Evolutionary conservation across 2,329 filamentous ascomycete species (phyloP), one percentile per base, ranked within the genome.

Genomic region (Aspergillus brunneoviolaceus): DNA sequence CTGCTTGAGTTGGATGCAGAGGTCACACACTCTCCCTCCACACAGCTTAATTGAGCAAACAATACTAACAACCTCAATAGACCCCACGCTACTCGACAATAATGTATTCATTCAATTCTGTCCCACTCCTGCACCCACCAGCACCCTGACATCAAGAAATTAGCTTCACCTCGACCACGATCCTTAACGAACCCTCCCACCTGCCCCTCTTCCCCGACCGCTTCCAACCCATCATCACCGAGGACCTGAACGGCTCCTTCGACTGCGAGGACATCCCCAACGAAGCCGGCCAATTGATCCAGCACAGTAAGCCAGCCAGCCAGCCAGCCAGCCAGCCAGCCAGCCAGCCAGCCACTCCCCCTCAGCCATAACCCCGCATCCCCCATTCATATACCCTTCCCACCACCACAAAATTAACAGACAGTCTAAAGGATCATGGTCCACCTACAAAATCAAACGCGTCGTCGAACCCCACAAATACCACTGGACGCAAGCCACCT

Each of bases 361-460:
- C 25, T 9, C 21, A 21, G 21, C 48, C 45, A 27, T 27, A 27
- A 7, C 25, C 25, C 27, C 27, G 27, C 27, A 7, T 7, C 1
- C 27, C 27, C 5, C 9, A 2, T 9, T 27, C 5, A 27, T 27
- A 27, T 9, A 9, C 7, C 27, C 27, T 27, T 27, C 27, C 27
- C 27, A 27, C 27, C 27, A 27, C 27, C 7, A 27, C 27, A 27
- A 9, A 27, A 27, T 9, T 27, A 27, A 27, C 27, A 2, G 7
- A 9, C 9, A 2, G 19, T 19, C 19, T 9, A 9, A 27, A 70
- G 68, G 61, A 35, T 64, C 68, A 6, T 70, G 68, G 67, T 57
- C 59, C 5, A 65, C 67, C 11, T 70, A 65, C 61, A 70, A 70
- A 51, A 58, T 70, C 33, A 70, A 70, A 35, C 33, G 58, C 5